These are phyloP conservation scores for Leucocoprinus leucothites DNA, from an alignment of 768 basidiomycete species.

Conservation along the genomic window DNA sequence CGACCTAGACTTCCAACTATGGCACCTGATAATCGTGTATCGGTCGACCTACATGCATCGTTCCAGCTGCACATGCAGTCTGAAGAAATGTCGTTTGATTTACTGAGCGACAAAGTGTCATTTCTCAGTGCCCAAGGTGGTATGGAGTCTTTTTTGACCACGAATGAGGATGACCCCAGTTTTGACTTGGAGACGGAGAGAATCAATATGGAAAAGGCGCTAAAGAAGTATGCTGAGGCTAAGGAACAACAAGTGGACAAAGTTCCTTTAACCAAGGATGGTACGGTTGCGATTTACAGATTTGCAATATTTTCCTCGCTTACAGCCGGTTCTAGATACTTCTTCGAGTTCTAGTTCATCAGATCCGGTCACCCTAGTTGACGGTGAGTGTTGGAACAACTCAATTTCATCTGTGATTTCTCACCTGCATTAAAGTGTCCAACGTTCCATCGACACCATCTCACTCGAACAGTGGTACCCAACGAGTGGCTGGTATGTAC, in stretches of 20 bases:
- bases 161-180: constrained; percentile 36
- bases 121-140: constrained; percentile 34
- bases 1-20: constrained; percentile 21
- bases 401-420: neutral
- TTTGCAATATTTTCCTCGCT: neutral
- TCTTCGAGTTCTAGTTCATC: constrained; percentile 8
- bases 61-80: constrained; percentile 45
- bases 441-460: neutral
- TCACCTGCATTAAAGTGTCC: neutral
- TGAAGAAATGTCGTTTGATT: constrained; percentile 46
- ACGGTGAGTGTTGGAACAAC: neutral
- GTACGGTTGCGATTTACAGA: neutral
- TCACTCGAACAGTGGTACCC: neutral
- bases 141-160: constrained; percentile 31
- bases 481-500: neutral
- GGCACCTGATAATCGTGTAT: constrained; percentile 33
- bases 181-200: constrained; percentile 29
- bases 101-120: constrained; percentile 51
- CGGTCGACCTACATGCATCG: constrained; percentile 44
- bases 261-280: neutral
- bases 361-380: constrained; percentile 1
- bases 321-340: neutral
- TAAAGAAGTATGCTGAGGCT: neutral
- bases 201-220: constrained; percentile 3
- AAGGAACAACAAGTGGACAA: neutral